Base-by-base conservation (phyloP, 306 rosid species). In the Cucurbita moschata region DNA sequence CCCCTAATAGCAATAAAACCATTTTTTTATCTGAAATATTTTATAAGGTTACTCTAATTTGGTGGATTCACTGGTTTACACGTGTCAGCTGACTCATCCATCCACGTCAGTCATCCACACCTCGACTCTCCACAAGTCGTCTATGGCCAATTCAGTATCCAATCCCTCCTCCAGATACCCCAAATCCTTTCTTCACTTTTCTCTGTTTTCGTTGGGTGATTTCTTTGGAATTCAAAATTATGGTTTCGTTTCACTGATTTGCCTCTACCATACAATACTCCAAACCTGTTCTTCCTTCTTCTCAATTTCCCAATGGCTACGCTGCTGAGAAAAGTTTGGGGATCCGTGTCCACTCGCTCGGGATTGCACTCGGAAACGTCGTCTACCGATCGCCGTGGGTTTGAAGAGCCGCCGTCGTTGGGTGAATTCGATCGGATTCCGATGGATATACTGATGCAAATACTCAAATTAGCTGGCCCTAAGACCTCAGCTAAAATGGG, bases 351-450 rank as follows among this genome's bases (percentile, higher is more conserved):
- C 2, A 77, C 4, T 51, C 77, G 80, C 9, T 79, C 81, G 21
- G 59, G 69, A 60, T 58, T 78, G 50, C 58, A 19, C 54, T 53
- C 75, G 67, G 51, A 72, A 21, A 60, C 70, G 2, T 11, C 68
- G 13, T 71, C 73, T 44, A 4, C 16, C 79, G 73, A 4, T 74
- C 43, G 35, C 35, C 35, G 4, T 30, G 58, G 18, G 26, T 42
- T 58, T 14, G 55, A 72, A 15, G 15, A 51, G 49, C 30, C 79
- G 0, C 30, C 79, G 0, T 57, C 76, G 7, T 57, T 81, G 39
- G 88, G 93, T 12, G 80, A 74, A 1, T 82, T 93, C 62, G 88
- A 88, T 77, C 77, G 69, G n/a, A 40, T 90, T 3, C 98, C 98
- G 11, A 26, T 43, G 74, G 97, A 93, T 65, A 60, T 93, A 5